These are phyloP conservation scores for Fonsecaea multimorphosa DNA, from an alignment of 2,329 filamentous ascomycete genomes.

Conservation along the genomic window DNA sequence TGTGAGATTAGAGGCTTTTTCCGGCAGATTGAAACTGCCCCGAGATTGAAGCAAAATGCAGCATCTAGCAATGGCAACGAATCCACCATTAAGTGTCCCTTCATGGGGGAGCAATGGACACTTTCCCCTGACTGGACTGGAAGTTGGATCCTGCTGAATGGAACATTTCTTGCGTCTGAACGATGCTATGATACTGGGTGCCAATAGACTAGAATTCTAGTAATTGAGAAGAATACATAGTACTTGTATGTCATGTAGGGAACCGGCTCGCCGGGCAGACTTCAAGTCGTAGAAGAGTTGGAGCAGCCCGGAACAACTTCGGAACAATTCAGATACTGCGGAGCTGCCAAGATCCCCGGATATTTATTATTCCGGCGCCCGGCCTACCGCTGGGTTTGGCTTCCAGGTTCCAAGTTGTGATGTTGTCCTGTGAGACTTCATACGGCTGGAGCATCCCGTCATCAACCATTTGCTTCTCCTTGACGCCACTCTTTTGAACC, in stretches of 20 bases:
- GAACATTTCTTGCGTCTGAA: not conserved
- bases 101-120: not conserved
- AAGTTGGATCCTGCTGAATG: not conserved
- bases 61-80: not conserved
- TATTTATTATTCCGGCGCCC: not conserved
- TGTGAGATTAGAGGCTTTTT: not conserved
- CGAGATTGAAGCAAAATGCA: not conserved
- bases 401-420: too few species aligned
- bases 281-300: not conserved
- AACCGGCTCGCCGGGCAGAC: too few species aligned
- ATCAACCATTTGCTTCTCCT: not conserved
- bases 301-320: not conserved
- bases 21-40: not conserved
- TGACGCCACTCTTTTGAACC: not conserved
- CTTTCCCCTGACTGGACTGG: not conserved
- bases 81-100: not conserved
- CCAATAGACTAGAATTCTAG: not conserved
- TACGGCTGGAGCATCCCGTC: not conserved
- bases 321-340: not conserved
- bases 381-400: too few species aligned
- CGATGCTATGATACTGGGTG: not conserved
- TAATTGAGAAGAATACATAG: not conserved
- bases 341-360: not conserved
- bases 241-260: too few species aligned
- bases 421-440: not conserved